Conservation (phyloP, 202 grass and related monocot species). For the Brachypodium distachyon region DNA sequence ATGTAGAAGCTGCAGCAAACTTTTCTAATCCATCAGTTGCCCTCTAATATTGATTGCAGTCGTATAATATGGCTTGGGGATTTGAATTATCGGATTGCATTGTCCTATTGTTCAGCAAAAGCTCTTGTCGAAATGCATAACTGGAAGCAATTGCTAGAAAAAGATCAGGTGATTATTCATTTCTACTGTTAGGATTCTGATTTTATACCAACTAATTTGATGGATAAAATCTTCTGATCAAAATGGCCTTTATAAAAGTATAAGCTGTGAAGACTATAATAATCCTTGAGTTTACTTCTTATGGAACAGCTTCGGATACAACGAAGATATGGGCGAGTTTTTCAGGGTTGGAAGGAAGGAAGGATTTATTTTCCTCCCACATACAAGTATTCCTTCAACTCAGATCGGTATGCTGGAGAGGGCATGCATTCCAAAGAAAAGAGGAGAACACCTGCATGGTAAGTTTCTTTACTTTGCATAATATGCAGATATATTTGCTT, state of each 20-base stretch:
- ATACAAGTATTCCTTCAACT: conserved; percentile 93
- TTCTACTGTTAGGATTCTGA: not conserved
- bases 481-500: not conserved
- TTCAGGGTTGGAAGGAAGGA: conserved; percentile 86
- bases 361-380: conserved; percentile 93
- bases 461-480: conserved; percentile 16
- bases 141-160: conserved; percentile 86
- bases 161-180: conserved; percentile 58
- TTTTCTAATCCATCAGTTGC: conserved; percentile 12
- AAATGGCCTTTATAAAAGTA: not conserved
- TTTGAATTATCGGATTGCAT: conserved; percentile 87
- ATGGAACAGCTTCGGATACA: conserved; percentile 74
- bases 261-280: not conserved
- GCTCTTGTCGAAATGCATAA: conserved; percentile 82
- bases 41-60: conserved; percentile 28
- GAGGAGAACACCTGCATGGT: no score
- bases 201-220: not conserved
- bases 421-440: conserved; percentile 73
- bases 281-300: conserved; percentile 18
- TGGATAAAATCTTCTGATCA: not conserved
- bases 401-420: conserved; percentile 77
- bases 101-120: conserved; percentile 70
- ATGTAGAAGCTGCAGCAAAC: not conserved
- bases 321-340: conserved; percentile 78
- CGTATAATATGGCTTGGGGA: conserved; percentile 94